Percentiles rank a stretch among this genome's conserved stretches.
Conservation (phyloP, 2,329 filamentous ascomycete genomes). For the Paraphoma chrysanthemicola region DNA sequence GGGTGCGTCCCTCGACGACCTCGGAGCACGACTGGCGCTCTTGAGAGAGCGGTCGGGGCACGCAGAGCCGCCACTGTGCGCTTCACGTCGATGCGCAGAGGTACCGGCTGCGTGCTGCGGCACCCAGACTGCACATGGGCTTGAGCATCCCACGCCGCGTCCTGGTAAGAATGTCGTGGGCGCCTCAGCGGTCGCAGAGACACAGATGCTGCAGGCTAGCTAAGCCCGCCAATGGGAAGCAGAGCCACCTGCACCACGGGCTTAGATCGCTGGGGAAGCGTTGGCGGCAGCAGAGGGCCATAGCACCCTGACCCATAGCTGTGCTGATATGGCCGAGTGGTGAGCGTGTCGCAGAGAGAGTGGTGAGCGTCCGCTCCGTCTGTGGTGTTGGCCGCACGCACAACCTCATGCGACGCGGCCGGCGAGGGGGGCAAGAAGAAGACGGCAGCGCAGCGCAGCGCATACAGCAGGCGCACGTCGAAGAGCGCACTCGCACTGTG, state of each 20-base stretch:
- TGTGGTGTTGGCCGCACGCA: background rate
- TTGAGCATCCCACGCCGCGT: constrained; percentile 17
- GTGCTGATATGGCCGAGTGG: constrained; percentile 17
- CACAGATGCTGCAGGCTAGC: constrained; percentile 15
- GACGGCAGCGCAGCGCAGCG: background rate
- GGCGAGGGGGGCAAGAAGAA: background rate
- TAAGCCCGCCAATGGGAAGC: constrained; percentile 22
- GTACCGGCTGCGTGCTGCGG: constrained; percentile 2
- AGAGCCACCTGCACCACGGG: constrained; percentile 11
- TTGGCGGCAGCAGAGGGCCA: constrained; percentile 28
- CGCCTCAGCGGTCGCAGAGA: background rate
- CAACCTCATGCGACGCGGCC: background rate
- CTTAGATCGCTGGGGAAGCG: constrained; percentile 20
- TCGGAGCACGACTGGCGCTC: background rate
- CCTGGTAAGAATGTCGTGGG: background rate
- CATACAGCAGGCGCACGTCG: too few relatives aligned
- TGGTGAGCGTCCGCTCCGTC: background rate
- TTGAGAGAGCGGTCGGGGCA: constrained; percentile 10
- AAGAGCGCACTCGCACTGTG: too few relatives aligned
- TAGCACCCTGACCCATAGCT: constrained; percentile 20
- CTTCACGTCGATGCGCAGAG: background rate
- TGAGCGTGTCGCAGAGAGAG: constrained; percentile 11
- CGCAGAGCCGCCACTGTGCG: constrained; percentile 10
- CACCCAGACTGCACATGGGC: constrained; percentile 17
- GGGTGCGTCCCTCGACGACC: constrained; percentile 6